Evolutionary conservation across 371 early-diverging fungal species (phyloP).

Genomic region (Apophysomyces ossiformis): DNA sequence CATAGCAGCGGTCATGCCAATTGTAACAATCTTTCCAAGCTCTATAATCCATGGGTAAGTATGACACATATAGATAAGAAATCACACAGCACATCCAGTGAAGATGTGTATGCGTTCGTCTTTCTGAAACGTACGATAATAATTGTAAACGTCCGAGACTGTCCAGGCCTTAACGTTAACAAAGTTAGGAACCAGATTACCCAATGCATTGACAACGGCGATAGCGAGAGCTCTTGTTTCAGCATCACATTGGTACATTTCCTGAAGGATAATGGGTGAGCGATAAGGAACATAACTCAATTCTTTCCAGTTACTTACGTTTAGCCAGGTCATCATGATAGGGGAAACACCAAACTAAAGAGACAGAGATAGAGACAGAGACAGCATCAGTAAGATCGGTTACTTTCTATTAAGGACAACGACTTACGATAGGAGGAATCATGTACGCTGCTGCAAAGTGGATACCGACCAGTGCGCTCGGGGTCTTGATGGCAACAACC

Average conservation of each 20-base stretch:
- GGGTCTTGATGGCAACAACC: slow-evolving; percentile 57
- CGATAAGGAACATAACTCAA: background rate
- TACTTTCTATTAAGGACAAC: background rate
- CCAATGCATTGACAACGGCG: slow-evolving; percentile 43
- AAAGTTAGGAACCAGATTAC: slow-evolving; percentile 46
- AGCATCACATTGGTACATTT: slow-evolving; percentile 35
- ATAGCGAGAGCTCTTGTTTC: slow-evolving; percentile 44
- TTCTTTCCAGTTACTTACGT: slow-evolving; percentile 19
- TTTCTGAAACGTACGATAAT: background rate
- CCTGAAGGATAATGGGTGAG: slow-evolving; percentile 3
- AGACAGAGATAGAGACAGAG: background rate
- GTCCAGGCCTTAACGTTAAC: slow-evolving; percentile 39
- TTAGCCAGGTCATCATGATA: slow-evolving; percentile 50
- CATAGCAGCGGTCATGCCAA: slow-evolving; percentile 36
- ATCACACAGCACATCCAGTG: too few species aligned
- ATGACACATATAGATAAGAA: background rate
- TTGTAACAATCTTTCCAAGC: slow-evolving; percentile 45
- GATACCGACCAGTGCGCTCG: slow-evolving; percentile 32
- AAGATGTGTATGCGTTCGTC: too few species aligned
- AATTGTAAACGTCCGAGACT: slow-evolving; percentile 16
- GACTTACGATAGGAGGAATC: slow-evolving; percentile 28
- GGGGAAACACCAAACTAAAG: slow-evolving; percentile 32
- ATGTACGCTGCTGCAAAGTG: slow-evolving; percentile 41
- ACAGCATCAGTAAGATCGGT: background rate
- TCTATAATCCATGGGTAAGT: background rate